Evolutionary conservation across 2,329 filamentous ascomycete species (phyloP), one percentile per base, ranked within the genome.

Genomic region (Colletotrichum australisinense): DNA sequence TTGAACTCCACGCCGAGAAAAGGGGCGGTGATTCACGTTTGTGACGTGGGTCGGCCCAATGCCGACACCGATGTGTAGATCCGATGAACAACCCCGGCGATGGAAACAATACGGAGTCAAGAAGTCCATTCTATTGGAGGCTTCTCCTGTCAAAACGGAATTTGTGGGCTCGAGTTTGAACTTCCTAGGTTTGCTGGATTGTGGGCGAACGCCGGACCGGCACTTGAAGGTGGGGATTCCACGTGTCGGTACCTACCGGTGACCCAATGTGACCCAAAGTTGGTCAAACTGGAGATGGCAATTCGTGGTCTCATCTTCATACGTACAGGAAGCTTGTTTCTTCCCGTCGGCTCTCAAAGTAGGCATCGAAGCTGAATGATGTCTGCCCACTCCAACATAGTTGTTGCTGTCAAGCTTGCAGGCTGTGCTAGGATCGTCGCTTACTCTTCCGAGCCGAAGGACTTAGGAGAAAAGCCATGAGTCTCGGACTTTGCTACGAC

Each of bases 211-310:
- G 62, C 24, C 53, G 53, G 2, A 24, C 28, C 28, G 28, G 35
- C 42, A 69, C 22, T 24, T 57, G 19, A 35, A 30, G 62, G 38
- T 30, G 22, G 6, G 60, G 22, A 24, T n/a, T 6, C 52, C 63
- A 60, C 55, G 55, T 70, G 53, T 67, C 46, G 63, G 53, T 14
- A 24, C 22, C 3, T 69, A 52, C 59, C 67, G 52, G 57, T 69
- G 52, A 64, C 14, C 30, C 32, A 59, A 38, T 32, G 30, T 19
- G 19, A 5, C 56, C 16, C 4, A 19, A n/a, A 35, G 56, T n/a
- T 30, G 55, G 55, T 30, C 55, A 30, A 8, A 19, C 4, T 35
- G 2, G 19, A 14, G 14, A 19, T 28, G 16, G 4, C 14, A 19
- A 52, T n/a, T n/a, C 6, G 3, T 26, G 8, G 3, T 63, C 49